Percentiles rank a stretch among this genome's conserved stretches.
Conservation (phyloP, 306 rosid genomes). For the Pyrus communis region DNA sequence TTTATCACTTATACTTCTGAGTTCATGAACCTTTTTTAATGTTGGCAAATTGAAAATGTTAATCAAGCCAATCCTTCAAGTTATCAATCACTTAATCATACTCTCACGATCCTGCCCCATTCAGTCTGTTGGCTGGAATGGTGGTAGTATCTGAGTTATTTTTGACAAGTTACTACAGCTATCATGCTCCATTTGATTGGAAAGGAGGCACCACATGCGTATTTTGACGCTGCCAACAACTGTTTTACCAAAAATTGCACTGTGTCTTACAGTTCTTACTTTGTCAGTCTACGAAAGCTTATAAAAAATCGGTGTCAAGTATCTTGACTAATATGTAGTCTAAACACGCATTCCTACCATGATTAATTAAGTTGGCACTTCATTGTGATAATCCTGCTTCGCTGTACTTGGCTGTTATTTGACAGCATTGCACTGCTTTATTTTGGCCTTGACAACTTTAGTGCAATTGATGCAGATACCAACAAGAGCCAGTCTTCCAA, state of each 20-base stretch:
- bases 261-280: not conserved
- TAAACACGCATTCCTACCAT: not conserved
- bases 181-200: not conserved
- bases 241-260: not conserved
- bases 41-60: no score
- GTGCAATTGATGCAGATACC: conserved; percentile 62
- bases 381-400: not conserved
- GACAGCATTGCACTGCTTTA: not conserved
- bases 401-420: not conserved
- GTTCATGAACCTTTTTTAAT: no score
- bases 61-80: no score
- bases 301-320: not conserved
- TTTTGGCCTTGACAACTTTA: not conserved
- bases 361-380: not conserved
- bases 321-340: not conserved
- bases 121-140: not conserved
- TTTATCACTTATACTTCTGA: no score
- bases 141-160: not conserved
- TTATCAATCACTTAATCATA: not conserved
- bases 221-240: not conserved
- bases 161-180: not conserved
- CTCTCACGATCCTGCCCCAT: not conserved
- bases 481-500: conserved; percentile 96
- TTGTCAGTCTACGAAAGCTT: not conserved
- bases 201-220: not conserved